Evolutionary conservation across 73 alveolate genomes (phyloP), one percentile per base, ranked within the genome.

Genomic region (Symbiodinium natans): DNA sequence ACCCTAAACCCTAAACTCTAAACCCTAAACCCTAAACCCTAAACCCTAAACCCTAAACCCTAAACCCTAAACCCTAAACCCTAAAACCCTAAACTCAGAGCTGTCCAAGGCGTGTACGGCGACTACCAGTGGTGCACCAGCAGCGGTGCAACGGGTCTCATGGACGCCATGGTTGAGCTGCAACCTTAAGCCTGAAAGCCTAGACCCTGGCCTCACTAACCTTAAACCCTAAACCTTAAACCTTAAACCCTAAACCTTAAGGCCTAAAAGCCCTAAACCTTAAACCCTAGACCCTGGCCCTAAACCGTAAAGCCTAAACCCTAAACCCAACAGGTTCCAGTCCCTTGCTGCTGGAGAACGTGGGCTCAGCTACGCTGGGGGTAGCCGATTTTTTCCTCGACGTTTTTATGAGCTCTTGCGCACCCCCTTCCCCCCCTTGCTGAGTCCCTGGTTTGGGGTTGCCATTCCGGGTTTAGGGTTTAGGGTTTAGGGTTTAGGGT

Each of bases 81-180:
- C n/a, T n/a, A n/a, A 46, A 46, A 46, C 6, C 13, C 6, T 6
- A 46, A 9, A 46, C 59, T 13, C 21, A 46, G 21, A 46, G 6
- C 13, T 46, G 59, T 46, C 59, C 77, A n/a, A 89, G 96, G 96
- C 38, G 75, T 89, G 52, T 89, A 89, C 42, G 96, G 33, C 36
- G 34, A 52, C 87, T 89, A 89, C 96, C 82, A 89, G 11, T 89
- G 96, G 96, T 89, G 96, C 38, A 89, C 86, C n/a, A 63, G 87
- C 25, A 41, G 83, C 42, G 95, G 95, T 71, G 85, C 6, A 8
- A 41, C 36, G 5, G 59, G 39, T 29, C 46, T 8, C 77, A 23
- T 21, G 71, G 11, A 9, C 21, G 59, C 13, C 59, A 46, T 6
- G 59, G 59, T 5, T 10, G 29, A 38, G 39, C 88, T 17, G 59